Base-by-base conservation (phyloP, 1,284 basidiomycete genomes). In the Porodaedalea pini region DNA sequence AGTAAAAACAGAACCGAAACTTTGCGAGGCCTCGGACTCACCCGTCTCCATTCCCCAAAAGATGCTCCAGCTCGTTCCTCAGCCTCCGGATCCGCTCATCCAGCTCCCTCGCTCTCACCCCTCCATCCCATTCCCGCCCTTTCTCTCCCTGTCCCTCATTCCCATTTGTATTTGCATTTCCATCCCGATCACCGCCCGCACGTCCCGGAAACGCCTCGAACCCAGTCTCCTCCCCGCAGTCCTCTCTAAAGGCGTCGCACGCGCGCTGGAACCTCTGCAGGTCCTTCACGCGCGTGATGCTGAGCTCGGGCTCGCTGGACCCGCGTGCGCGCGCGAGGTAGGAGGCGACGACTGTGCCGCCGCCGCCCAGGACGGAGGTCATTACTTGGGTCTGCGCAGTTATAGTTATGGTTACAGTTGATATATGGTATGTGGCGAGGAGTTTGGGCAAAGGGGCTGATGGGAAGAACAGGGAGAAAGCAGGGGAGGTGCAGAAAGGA, bases 251-350 rank as follows among this genome's bases (percentile, higher is more conserved):
- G 5, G 79, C 78, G 44, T 75, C 63, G 50, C 74, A 75, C 63
- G 86, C 82, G 32, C 86, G 79, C 29, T 86, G 71, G 63, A 83
- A 88, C 25, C 81, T 76, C 10, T 85, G 81, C 2, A 88, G 72
- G 61, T 84, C 82, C 63, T 81, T 81, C 1, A 72, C 73, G 17
- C 78, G 76, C 10, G 70, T 67, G 23, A 75, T 72, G 0, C 80
- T 83, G 17, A 75, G 59, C 63, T 88, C 84, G 1, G 86, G 86
- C 65, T 88, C 85, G 53, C 78, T 78, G 0, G 82, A 81, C 6
- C 86, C 84, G 36, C 85, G 80, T 40, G 78, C 74, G n/a, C 82
- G 80, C 5, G 87, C 86, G 29, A 88, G 74, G 67, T 86, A 88
- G 2, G 85, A 84, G 32, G 86, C 85, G n/a, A 83, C 78, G 27